Evolutionary conservation across 192 early-diverging fungal genomes (phyloP).

Genomic region (Linnemannia zychae): DNA sequence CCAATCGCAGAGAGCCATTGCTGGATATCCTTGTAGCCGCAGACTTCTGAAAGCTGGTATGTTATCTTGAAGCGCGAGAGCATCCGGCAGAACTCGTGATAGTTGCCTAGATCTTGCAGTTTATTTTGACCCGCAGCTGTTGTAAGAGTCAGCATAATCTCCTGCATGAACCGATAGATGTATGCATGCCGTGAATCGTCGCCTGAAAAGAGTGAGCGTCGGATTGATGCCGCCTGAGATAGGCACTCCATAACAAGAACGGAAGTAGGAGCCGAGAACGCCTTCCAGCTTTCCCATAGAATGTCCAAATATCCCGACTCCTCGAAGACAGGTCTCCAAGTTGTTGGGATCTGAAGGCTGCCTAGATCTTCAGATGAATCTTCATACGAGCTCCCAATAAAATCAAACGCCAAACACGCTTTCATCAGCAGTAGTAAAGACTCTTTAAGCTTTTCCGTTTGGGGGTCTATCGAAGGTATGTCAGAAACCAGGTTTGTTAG

Average conservation of each 20-base stretch:
- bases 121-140: conserved; percentile 63
- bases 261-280: conserved; percentile 18
- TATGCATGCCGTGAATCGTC: conserved; percentile 78
- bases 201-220: conserved; percentile 83
- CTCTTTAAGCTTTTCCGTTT: conserved; percentile 29
- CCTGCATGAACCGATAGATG: conserved; percentile 77
- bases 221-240: conserved; percentile 81
- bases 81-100: conserved; percentile 88
- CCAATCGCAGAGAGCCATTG: conserved; percentile 75
- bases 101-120: conserved; percentile 81
- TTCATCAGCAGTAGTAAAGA: conserved; percentile 28
- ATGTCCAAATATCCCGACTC: conserved; percentile 37
- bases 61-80: conserved; percentile 86
- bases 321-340: conserved; percentile 42
- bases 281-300: conserved; percentile 46
- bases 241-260: conserved; percentile 77
- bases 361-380: conserved; percentile 47
- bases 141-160: conserved; percentile 75
- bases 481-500: background rate
- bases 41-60: conserved; percentile 83
- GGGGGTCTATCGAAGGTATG: conserved; percentile 6
- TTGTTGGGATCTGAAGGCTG: conserved; percentile 35
- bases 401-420: conserved; percentile 43
- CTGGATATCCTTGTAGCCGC: conserved; percentile 72
- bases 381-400: conserved; percentile 41